Conservation (phyloP, 2,329 filamentous ascomycete species). For the Teratosphaeria gauchensis region DNA sequence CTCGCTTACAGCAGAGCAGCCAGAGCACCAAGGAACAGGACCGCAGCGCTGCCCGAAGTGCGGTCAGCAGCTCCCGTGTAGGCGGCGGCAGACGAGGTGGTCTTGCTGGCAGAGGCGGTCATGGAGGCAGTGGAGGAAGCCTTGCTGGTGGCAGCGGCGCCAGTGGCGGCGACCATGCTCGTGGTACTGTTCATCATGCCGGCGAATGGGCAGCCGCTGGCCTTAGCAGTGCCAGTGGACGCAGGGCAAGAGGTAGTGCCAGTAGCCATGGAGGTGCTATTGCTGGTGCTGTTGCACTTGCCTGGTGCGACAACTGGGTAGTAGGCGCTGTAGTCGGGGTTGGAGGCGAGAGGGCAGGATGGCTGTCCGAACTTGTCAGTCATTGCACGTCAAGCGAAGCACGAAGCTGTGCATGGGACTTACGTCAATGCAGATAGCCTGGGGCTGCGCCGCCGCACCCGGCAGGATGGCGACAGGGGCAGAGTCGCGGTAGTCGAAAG, state of each 20-base stretch:
- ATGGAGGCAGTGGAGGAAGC: too few species aligned
- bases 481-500: conserved; percentile 46
- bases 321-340: neutral
- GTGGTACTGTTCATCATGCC: neutral
- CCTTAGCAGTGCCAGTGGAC: too few species aligned
- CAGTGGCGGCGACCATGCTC: neutral
- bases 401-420: neutral
- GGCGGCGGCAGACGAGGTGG: neutral
- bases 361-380: neutral
- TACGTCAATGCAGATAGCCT: conserved; percentile 47
- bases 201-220: neutral
- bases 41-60: neutral
- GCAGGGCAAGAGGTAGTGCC: too few species aligned
- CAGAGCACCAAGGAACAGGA: neutral
- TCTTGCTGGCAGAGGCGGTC: neutral
- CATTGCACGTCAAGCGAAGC: neutral
- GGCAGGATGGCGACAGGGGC: conserved; percentile 38
- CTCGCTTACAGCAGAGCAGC: neutral
- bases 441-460: conserved; percentile 37
- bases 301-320: neutral
- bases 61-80: neutral
- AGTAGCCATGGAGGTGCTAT: neutral
- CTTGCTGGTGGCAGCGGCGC: neutral
- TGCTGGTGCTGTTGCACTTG: neutral
- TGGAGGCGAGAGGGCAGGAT: neutral